A percentile compares a stretch with the other conserved stretches of the same genome.
These are phyloP conservation scores for Paracamarosporium sp. DNA, from an alignment of 2,329 filamentous ascomycete species.

Conservation along the genomic window DNA sequence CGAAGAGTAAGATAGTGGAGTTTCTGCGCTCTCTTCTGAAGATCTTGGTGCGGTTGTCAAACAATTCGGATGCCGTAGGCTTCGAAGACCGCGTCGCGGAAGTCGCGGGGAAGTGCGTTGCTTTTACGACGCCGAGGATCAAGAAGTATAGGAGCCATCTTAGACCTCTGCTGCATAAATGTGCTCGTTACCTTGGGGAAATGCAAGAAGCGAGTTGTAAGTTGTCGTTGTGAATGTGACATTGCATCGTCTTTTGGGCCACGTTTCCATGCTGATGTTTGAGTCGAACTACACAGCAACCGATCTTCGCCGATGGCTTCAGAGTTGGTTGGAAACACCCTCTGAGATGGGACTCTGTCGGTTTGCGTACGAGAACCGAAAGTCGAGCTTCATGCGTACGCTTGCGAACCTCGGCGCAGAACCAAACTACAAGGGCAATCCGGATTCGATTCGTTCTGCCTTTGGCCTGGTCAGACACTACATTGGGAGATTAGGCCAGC, in stretches of 20 bases:
- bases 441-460: conserved; percentile 7
- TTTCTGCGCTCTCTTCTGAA: conserved; percentile 15
- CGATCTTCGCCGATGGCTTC: not conserved
- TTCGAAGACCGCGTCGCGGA: not conserved
- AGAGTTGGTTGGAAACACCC: not conserved
- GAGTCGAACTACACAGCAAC: not conserved
- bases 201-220: too few species aligned
- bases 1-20: conserved; percentile 10
- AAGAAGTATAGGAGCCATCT: conserved; percentile 18
- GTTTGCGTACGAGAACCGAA: conserved; percentile 15
- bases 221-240: not conserved
- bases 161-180: conserved; percentile 8
- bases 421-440: conserved; percentile 13
- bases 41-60: not conserved
- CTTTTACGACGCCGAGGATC: conserved; percentile 18
- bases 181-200: conserved; percentile 8
- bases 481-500: conserved; percentile 55
- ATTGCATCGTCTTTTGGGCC: not conserved
- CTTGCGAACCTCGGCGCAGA: conserved; percentile 14
- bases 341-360: conserved; percentile 14
- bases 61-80: not conserved
- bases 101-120: conserved; percentile 15
- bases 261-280: not conserved
- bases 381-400: conserved; percentile 14
- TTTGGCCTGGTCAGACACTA: conserved; percentile 49